These are phyloP conservation scores for Carallia brachiata DNA, from an alignment of 345 rosid species.

Conservation along the genomic window DNA sequence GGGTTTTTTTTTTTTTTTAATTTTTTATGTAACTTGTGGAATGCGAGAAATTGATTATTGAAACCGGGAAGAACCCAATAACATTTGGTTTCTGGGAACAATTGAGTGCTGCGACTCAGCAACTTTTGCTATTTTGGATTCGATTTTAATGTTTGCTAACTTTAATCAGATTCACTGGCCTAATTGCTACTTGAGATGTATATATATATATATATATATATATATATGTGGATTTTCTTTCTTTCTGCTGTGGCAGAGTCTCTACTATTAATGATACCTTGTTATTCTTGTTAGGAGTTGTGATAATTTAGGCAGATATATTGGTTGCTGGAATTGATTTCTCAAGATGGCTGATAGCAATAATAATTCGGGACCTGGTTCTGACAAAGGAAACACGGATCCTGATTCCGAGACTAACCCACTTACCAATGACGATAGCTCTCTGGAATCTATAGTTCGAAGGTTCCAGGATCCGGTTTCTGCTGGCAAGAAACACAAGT, in stretches of 20 bases:
- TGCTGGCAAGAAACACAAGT: constrained; percentile 57
- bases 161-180: too few relatives aligned
- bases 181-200: too few relatives aligned
- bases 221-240: background rate
- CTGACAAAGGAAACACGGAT: constrained; percentile 50
- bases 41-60: too few relatives aligned
- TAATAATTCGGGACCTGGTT: constrained; percentile 40
- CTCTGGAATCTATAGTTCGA: constrained; percentile 57
- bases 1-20: too few relatives aligned
- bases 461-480: constrained; percentile 68
- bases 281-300: background rate
- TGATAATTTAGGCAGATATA: background rate
- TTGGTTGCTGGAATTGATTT: constrained; percentile 12
- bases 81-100: too few relatives aligned
- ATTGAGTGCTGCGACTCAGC: too few relatives aligned
- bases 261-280: background rate
- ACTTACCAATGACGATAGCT: constrained; percentile 41
- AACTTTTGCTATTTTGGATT: too few relatives aligned
- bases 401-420: constrained; percentile 39
- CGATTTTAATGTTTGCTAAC: too few relatives aligned
- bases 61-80: too few relatives aligned
- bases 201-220: too few relatives aligned
- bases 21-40: too few relatives aligned
- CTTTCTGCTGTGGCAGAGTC: background rate
- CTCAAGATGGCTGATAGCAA: constrained; percentile 56